Evolutionary conservation across 164 flowering plant genomes (phyloP).

Genomic region (Houttuynia cordata): DNA sequence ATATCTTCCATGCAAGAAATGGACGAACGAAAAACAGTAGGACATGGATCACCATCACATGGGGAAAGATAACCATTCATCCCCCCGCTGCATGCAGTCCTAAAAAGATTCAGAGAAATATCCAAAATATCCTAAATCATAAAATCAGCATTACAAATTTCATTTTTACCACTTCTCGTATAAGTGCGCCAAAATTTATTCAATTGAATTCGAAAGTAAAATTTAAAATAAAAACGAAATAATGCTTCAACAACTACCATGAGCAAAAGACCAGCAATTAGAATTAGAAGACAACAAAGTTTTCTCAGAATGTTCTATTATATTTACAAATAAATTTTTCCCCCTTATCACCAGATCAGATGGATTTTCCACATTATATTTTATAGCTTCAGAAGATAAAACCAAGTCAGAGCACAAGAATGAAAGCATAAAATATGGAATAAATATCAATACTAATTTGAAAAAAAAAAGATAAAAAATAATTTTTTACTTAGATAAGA

Average conservation of each 20-base stretch:
- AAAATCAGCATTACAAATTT: not conserved
- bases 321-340: no score
- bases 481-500: slow-evolving; percentile 1
- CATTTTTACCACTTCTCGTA: no score
- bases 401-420: not conserved
- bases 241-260: no score
- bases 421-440: not conserved
- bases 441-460: not conserved
- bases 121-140: not conserved
- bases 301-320: no score
- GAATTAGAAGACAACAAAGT: no score
- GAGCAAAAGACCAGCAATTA: no score
- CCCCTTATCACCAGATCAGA: no score
- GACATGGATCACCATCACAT: slow-evolving; percentile 86
- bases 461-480: no score
- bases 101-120: slow-evolving; percentile 31
- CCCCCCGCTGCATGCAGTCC: slow-evolving; percentile 75
- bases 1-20: slow-evolving; percentile 66
- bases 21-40: slow-evolving; percentile 80
- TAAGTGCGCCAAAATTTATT: no score
- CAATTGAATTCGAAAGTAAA: no score
- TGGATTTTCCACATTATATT: no score
- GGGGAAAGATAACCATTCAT: slow-evolving; percentile 94
- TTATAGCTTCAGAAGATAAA: not conserved
- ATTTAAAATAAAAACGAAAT: no score